A percentile compares a stretch with the other conserved stretches of the same genome.
These are phyloP conservation scores for Zygosaccharomyces bisporus DNA, from an alignment of 805 yeast species.

Conservation along the genomic window DNA sequence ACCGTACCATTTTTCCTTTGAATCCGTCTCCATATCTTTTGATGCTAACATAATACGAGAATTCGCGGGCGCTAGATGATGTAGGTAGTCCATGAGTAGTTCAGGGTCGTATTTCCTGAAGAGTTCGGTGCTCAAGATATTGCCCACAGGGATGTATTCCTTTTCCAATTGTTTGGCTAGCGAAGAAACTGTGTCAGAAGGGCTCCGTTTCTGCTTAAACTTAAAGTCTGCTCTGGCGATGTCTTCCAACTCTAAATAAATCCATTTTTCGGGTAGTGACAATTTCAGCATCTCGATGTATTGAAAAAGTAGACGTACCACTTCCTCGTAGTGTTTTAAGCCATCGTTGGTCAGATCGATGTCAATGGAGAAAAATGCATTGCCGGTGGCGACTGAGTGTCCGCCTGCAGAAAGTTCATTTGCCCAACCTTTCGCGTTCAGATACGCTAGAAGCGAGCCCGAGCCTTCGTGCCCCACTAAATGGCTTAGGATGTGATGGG, in stretches of 20 bases:
- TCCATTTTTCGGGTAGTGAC: conserved; percentile 70
- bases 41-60: conserved; percentile 55
- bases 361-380: conserved; percentile 62
- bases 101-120: conserved; percentile 56
- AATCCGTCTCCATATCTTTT: conserved; percentile 48
- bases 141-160: conserved; percentile 56
- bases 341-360: conserved; percentile 78
- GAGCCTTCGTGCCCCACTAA: conserved; percentile 89
- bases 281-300: conserved; percentile 60
- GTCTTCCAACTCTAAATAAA: conserved; percentile 70
- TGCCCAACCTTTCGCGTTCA: conserved; percentile 77
- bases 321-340: conserved; percentile 54
- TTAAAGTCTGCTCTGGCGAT: conserved; percentile 68
- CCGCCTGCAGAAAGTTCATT: conserved; percentile 73
- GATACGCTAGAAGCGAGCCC: conserved; percentile 71
- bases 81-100: conserved; percentile 47
- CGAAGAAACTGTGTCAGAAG: conserved; percentile 68
- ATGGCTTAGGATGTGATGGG: conserved; percentile 71
- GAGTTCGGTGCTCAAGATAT: conserved; percentile 54
- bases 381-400: conserved; percentile 60
- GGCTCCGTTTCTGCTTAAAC: conserved; percentile 72
- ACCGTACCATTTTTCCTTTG: conserved; percentile 83
- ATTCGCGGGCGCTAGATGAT: conserved; percentile 53
- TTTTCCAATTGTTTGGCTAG: conserved; percentile 61
- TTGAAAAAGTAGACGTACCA: conserved; percentile 60